phyloP scores from a whole-genome alignment of 1,139 yeast species.

The Magnusiomyces suaveolens region DNA sequence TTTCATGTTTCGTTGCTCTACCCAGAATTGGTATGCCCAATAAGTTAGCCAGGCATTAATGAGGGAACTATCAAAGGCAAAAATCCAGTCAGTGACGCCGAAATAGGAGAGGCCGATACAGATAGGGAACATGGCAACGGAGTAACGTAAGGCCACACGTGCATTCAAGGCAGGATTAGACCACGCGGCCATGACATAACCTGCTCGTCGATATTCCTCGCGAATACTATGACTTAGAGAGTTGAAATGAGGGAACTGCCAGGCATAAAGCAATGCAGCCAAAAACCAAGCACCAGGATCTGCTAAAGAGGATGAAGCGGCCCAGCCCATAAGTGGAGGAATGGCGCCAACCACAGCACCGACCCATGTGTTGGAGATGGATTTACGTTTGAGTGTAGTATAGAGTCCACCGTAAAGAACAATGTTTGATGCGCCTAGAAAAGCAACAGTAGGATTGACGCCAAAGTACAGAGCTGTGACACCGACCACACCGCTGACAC shows the following conservation, averaged over 20 bases:
- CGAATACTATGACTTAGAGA: slow-evolving; percentile 82
- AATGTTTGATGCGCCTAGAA: slow-evolving; percentile 67
- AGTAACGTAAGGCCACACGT: slow-evolving; percentile 82
- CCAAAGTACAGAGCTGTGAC: slow-evolving; percentile 60
- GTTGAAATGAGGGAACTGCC: slow-evolving; percentile 99
- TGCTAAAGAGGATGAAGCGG: slow-evolving; percentile 66
- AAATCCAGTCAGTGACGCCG: slow-evolving; percentile 74
- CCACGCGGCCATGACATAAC: slow-evolving; percentile 93
- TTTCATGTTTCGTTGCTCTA: slow-evolving; percentile 24
- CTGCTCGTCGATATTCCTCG: slow-evolving; percentile 81
- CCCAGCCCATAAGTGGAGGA: slow-evolving; percentile 99
- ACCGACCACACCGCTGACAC: slow-evolving; percentile 61
- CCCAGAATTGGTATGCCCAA: slow-evolving; percentile 76
- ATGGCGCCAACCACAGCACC: slow-evolving; percentile 98
- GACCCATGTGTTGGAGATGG: slow-evolving; percentile 91
- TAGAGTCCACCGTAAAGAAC: slow-evolving; percentile 79
- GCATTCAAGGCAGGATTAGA: slow-evolving; percentile 88
- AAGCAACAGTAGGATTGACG: slow-evolving; percentile 77
- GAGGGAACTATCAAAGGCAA: slow-evolving; percentile 67
- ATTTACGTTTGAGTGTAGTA: slow-evolving; percentile 77
- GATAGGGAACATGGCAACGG: slow-evolving; percentile 82
- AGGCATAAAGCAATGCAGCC: slow-evolving; percentile 82
- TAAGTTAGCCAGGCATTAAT: slow-evolving; percentile 80
- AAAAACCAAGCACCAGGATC: slow-evolving; percentile 95
- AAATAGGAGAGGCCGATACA: slow-evolving; percentile 75